These are phyloP conservation scores for Pichia sp. DNA, from an alignment of 1,139 yeast species.

Conservation along the genomic window DNA sequence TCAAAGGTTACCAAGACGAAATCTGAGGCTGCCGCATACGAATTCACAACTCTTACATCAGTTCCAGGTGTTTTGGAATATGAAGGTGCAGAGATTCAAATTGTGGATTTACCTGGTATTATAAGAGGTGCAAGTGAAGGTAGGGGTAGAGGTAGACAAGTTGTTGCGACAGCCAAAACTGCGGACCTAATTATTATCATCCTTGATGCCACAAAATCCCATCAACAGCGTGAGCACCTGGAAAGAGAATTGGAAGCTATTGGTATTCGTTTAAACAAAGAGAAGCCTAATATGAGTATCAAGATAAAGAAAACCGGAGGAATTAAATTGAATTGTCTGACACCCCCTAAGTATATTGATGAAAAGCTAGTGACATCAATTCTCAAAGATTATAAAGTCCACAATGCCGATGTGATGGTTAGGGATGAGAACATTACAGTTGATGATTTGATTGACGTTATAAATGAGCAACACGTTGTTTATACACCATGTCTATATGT, in stretches of 20 bases:
- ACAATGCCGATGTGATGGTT: conserved; percentile 87
- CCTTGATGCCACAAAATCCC: conserved; percentile 90
- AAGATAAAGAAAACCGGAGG: conserved; percentile 89
- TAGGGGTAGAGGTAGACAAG: conserved; percentile 96
- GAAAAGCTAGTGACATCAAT: conserved; percentile 76
- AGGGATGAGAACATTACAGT: conserved; percentile 87
- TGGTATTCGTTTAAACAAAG: conserved; percentile 83
- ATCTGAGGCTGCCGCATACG: conserved; percentile 91
- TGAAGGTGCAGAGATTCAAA: conserved; percentile 95
- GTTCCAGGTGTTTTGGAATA: conserved; percentile 94
- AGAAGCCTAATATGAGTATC: conserved; percentile 75
- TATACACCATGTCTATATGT: conserved; percentile 91
- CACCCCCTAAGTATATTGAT: conserved; percentile 77
- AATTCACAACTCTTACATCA: conserved; percentile 92
- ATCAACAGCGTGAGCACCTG: conserved; percentile 78
- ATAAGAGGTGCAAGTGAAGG: conserved; percentile 97
- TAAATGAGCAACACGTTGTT: conserved; percentile 80
- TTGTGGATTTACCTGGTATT: conserved; percentile 95
- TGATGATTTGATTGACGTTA: conserved; percentile 90
- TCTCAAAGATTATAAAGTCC: conserved; percentile 81
- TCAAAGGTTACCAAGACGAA: conserved; percentile 87
- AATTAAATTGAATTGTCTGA: conserved; percentile 70
- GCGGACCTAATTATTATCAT: conserved; percentile 92
- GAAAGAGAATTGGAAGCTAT: conserved; percentile 90
- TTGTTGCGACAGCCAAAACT: conserved; percentile 92